Evolutionary conservation across 345 rosid genomes (phyloP).

Genomic region (Eucalyptus guilfoylei): DNA sequence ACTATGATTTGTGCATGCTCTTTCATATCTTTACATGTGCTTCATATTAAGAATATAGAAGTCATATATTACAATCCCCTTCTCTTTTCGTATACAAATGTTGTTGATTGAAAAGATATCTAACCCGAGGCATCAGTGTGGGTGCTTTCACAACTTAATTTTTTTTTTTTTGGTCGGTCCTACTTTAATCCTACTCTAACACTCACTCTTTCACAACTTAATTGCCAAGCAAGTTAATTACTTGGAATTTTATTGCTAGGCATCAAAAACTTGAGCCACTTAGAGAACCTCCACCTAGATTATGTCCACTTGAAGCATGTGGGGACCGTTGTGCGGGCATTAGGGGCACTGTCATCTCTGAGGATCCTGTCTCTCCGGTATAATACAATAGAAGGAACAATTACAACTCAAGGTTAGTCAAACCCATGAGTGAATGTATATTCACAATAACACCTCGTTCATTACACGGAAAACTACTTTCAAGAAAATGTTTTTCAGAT

Average conservation of each 20-base stretch:
- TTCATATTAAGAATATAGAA: not conserved
- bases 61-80: not conserved
- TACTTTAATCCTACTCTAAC: no score
- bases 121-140: accelerated
- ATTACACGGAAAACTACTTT: accelerated
- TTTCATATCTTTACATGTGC: not conserved
- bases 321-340: accelerated
- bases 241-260: not conserved
- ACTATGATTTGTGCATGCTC: accelerated
- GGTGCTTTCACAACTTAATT: not conserved
- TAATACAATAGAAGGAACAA: not conserved
- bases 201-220: not conserved
- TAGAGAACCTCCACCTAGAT: not conserved
- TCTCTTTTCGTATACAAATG: not conserved
- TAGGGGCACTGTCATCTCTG: not conserved
- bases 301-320: accelerated
- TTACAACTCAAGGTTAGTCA: not conserved
- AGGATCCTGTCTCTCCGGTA: not conserved
- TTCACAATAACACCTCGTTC: accelerated
- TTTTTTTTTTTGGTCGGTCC: no score
- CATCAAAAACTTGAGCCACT: not conserved
- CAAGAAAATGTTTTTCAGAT: no score
- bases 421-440: accelerated
- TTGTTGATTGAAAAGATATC: not conserved
- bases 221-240: not conserved